Conservation (phyloP, 805 yeast species). For the Zygosaccharomyces kombuchaensis region DNA sequence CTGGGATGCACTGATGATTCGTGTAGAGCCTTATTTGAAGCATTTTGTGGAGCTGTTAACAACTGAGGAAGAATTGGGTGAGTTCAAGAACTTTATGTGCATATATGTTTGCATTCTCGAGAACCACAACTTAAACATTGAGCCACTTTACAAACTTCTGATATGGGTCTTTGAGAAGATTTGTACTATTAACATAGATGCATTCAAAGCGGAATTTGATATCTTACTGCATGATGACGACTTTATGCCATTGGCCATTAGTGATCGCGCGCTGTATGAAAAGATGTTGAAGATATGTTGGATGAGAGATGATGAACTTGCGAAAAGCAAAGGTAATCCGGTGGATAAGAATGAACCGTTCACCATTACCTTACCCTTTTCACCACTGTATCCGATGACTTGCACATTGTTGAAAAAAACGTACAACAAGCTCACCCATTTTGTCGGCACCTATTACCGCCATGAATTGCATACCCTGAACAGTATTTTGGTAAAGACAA, state of each 20-base stretch:
- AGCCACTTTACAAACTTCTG: slow-evolving; percentile 58
- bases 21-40: slow-evolving; percentile 55
- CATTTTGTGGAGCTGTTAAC: slow-evolving; percentile 43
- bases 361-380: slow-evolving; percentile 76
- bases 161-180: slow-evolving; percentile 55
- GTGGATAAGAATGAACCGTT: slow-evolving; percentile 34
- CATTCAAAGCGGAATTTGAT: slow-evolving; percentile 58
- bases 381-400: slow-evolving; percentile 80
- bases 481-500: slow-evolving; percentile 51
- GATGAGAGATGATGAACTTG: slow-evolving; percentile 50
- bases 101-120: slow-evolving; percentile 72
- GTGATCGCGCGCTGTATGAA: slow-evolving; percentile 54
- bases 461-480: slow-evolving; percentile 58
- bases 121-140: slow-evolving; percentile 57
- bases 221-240: slow-evolving; percentile 70
- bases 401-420: slow-evolving; percentile 71
- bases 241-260: slow-evolving; percentile 78
- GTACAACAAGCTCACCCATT: slow-evolving; percentile 57
- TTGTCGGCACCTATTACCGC: slow-evolving; percentile 61
- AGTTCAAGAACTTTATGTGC: slow-evolving; percentile 62
- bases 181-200: slow-evolving; percentile 49
- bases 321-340: slow-evolving; percentile 11
- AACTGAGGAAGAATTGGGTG: slow-evolving; percentile 43
- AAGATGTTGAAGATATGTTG: slow-evolving; percentile 63
- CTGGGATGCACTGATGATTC: slow-evolving; percentile 66